Percentiles rank a stretch among this genome's conserved stretches.
Evolutionary conservation across 371 early-diverging fungal genomes (phyloP).

Genomic region (Apophysomyces sp.): DNA sequence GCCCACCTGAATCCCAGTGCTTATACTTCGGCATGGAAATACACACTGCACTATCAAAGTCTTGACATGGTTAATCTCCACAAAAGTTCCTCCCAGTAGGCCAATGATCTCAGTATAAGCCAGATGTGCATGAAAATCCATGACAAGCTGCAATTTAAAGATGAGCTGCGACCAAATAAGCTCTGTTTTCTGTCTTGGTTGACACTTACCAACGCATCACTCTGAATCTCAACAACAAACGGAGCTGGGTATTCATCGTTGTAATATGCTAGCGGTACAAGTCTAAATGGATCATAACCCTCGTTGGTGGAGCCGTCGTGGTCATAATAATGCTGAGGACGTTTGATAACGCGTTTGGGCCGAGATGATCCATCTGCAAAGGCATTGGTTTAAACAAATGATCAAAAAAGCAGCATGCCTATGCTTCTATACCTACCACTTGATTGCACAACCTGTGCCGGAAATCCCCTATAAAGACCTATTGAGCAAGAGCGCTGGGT

Average conservation of each 20-base stretch:
- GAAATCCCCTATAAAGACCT: background rate
- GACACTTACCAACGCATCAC: slow-evolving; percentile 59
- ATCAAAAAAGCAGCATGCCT: no score
- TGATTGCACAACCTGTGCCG: background rate
- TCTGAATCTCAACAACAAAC: slow-evolving; percentile 59
- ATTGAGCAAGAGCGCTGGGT: no score
- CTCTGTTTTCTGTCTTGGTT: background rate
- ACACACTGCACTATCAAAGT: slow-evolving; percentile 36
- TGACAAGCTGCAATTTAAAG: slow-evolving; percentile 52
- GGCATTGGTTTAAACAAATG: no score
- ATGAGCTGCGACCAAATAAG: no score
- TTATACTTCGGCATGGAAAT: slow-evolving; percentile 70
- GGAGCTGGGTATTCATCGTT: slow-evolving; percentile 53
- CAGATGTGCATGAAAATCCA: slow-evolving; percentile 88
- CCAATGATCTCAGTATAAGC: slow-evolving; percentile 87
- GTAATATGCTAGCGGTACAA: slow-evolving; percentile 61
- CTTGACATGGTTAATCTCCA: slow-evolving; percentile 45
- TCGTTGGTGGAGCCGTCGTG: slow-evolving; percentile 31
- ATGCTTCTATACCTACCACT: background rate
- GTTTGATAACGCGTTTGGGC: slow-evolving; percentile 37
- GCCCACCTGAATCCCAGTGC: slow-evolving; percentile 69
- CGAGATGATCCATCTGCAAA: slow-evolving; percentile 8
- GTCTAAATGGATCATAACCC: slow-evolving; percentile 67
- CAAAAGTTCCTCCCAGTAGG: slow-evolving; percentile 73
- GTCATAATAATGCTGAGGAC: slow-evolving; percentile 33